Evolutionary conservation across 257 asterid species (phyloP), one percentile per base, ranked within the genome.

Genomic region (Ballota nigra): DNA sequence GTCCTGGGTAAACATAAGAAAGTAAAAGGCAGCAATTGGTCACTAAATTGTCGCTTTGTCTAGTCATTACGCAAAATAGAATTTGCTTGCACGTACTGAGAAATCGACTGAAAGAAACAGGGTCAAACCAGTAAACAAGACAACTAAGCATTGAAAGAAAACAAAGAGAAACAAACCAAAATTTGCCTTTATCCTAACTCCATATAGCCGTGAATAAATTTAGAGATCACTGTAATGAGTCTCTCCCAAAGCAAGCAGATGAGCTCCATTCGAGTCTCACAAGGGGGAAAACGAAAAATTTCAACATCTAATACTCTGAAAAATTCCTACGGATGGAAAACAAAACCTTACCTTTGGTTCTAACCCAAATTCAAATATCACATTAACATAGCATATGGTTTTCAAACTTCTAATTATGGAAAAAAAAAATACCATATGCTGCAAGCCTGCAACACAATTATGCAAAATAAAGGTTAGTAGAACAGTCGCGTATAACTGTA

Each of bases 381-480:
- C 74, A 57, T 15, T 43, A 38, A 33, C 57, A 3, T 11, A 16
- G 24, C 26, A 16, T 40, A 64, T 12, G 13, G 23, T 5, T 40
- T 64, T 41, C 31, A 51, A 58, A 40, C 41, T 24, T 70, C 13
- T 4, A 58, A 58, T 19, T 1, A 49, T 4, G 10, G 36, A 47
- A 11, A 58, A 57, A 18, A 31, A 31, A 0, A 36, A 26, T 41
- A 26, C 8, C 16, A 38, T 36, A 56, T 55, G 60, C 15, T 2
- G 28, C n/a, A n/a, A n/a, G n/a, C n/a, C n/a, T n/a, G n/a, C 36
- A 40, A 43, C 61, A 31, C 19, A 52, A 52, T 38, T 9, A 51
- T 13, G 47, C 18, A 66, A 57, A 33, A 49, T 10, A 40, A 31
- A 63, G 26, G 76, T 62, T 49, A 62, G 70, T 31, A 33, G 34